These are phyloP conservation scores for Xylariales sp. DNA, from an alignment of 2,329 filamentous ascomycete genomes.

Conservation along the genomic window DNA sequence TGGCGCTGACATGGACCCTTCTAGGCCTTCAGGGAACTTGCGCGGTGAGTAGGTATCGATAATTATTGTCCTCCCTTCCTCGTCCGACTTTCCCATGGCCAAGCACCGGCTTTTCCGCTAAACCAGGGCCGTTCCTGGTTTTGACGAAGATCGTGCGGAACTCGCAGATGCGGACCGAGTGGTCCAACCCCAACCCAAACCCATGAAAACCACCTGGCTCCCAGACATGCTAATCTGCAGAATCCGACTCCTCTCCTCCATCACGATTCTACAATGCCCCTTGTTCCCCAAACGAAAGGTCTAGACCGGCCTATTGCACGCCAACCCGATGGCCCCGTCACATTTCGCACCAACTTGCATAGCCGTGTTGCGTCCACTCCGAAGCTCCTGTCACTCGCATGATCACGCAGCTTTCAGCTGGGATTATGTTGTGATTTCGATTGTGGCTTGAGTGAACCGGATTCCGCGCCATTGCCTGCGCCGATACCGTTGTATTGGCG, in stretches of 20 bases:
- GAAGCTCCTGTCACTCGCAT: no score
- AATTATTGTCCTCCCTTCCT: not conserved
- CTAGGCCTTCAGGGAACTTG: conserved; percentile 29
- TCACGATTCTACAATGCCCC: not conserved
- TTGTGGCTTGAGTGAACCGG: no score
- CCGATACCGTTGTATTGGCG: not conserved
- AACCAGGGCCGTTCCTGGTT: not conserved
- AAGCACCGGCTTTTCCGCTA: not conserved
- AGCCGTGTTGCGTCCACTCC: no score
- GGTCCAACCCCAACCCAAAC: no score
- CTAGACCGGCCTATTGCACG: conserved; percentile 4
- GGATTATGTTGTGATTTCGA: no score
- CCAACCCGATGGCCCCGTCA: not conserved
- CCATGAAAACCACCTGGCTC: no score
- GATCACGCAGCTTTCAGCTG: no score
- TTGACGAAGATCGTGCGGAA: not conserved
- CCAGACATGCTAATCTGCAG: conserved; percentile 7
- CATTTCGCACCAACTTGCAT: conserved; percentile 1
- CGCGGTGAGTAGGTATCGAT: conserved; percentile 20
- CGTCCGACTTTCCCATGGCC: conserved; percentile 4
- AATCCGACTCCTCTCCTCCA: conserved; percentile 5
- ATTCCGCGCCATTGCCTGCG: no score
- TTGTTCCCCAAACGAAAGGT: not conserved
- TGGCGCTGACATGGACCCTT: conserved; percentile 9
- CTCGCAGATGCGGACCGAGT: not conserved